Percentiles rank a stretch among this genome's conserved stretches.
Evolutionary conservation across 306 rosid genomes (phyloP).

Genomic region (Mimosa bimucronata): DNA sequence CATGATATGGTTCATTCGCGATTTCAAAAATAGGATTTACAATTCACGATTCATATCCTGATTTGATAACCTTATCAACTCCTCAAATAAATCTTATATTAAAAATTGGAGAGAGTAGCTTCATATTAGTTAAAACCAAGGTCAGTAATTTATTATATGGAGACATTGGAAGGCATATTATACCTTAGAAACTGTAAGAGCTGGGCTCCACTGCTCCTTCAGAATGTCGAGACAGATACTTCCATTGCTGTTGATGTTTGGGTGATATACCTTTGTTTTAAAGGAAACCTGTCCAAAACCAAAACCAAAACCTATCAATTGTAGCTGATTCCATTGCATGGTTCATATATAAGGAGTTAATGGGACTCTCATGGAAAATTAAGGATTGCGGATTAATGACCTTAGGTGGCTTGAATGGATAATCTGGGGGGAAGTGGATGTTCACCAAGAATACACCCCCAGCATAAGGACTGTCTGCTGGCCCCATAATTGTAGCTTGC

Average conservation of each 20-base stretch:
- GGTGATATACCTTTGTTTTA: slow-evolving; percentile 46
- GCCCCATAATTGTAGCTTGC: slow-evolving; percentile 65
- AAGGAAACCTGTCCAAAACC: slow-evolving; percentile 40
- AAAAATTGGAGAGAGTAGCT: too few species aligned
- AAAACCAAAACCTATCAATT: background rate
- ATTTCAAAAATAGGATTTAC: too few species aligned
- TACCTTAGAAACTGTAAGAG: slow-evolving; percentile 42
- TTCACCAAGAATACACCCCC: slow-evolving; percentile 54
- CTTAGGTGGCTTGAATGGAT: slow-evolving; percentile 67
- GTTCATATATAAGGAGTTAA: background rate
- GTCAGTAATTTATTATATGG: background rate
- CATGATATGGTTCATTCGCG: too few species aligned
- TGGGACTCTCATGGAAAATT: background rate
- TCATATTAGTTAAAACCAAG: too few species aligned
- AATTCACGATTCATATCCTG: too few species aligned
- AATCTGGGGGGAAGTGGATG: slow-evolving; percentile 60
- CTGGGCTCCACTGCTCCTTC: slow-evolving; percentile 50
- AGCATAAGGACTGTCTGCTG: slow-evolving; percentile 56
- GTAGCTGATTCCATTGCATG: too few species aligned
- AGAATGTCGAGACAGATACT: slow-evolving; percentile 54
- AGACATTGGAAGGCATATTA: background rate
- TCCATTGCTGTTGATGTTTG: slow-evolving; percentile 49
- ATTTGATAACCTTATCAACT: too few species aligned
- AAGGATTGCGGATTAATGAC: slow-evolving; percentile 22
- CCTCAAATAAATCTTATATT: too few species aligned